Evolutionary conservation across 371 early-diverging fungal genomes (phyloP).

Genomic region (Mucor piriformis): DNA sequence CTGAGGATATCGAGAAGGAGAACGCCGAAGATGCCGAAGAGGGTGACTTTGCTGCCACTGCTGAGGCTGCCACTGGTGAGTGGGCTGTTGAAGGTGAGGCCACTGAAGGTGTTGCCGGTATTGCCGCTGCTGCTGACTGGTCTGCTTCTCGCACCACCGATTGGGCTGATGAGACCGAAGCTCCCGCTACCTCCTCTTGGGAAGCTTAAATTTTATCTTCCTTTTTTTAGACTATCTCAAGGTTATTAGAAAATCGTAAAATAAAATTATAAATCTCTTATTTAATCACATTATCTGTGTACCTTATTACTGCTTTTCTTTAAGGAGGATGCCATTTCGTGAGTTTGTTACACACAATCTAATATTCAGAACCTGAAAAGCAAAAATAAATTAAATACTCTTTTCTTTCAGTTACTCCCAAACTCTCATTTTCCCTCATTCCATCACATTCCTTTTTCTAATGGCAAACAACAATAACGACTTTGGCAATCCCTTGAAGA

Average conservation of each 20-base stretch:
- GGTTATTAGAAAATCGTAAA: constrained; percentile 3
- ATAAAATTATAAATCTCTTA: too few relatives aligned
- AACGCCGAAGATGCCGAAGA: constrained; percentile 34
- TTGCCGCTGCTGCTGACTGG: constrained; percentile 44
- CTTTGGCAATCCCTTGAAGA: constrained; percentile 71
- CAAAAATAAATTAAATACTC: background rate
- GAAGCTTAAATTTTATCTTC: constrained; percentile 31
- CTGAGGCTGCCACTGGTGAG: constrained; percentile 29
- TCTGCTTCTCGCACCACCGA: constrained; percentile 30
- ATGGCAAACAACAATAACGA: constrained; percentile 29
- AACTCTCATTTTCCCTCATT: background rate
- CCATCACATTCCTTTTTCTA: constrained; percentile 5
- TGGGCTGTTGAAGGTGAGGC: constrained; percentile 42
- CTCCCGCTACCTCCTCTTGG: constrained; percentile 37
- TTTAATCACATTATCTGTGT: too few relatives aligned
- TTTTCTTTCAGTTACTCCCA: constrained; percentile 1
- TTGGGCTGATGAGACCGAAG: constrained; percentile 41
- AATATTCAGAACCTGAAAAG: background rate
- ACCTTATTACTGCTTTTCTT: too few relatives aligned
- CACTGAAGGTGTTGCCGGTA: constrained; percentile 41
- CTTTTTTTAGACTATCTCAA: background rate
- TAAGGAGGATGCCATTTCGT: too few relatives aligned
- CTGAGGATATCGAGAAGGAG: constrained; percentile 91
- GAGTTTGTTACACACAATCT: background rate
- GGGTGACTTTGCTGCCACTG: constrained; percentile 27